These are phyloP conservation scores for Trametes coccinea DNA, from an alignment of 768 basidiomycete genomes.

Conservation along the genomic window DNA sequence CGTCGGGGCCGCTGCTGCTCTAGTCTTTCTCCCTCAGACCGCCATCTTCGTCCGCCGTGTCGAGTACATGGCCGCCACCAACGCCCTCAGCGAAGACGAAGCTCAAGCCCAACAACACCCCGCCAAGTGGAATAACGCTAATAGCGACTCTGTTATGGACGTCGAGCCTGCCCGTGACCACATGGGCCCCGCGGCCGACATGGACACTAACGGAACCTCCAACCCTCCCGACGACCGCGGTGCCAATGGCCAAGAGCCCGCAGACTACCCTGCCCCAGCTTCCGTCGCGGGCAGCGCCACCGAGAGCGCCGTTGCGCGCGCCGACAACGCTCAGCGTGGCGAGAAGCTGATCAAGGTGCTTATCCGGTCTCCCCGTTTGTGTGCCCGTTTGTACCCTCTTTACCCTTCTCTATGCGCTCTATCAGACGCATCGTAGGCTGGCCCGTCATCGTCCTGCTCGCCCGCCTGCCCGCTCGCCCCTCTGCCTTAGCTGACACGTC, in stretches of 20 bases:
- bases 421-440: constrained; percentile 29
- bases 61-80: constrained; percentile 20
- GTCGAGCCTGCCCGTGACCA: constrained; percentile 21
- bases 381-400: constrained; percentile 11
- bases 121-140: constrained; percentile 22
- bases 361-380: constrained; percentile 26
- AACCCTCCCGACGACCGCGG: constrained; percentile 27
- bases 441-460: constrained; percentile 13
- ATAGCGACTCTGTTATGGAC: constrained; percentile 17
- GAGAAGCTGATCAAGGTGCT: constrained; percentile 38
- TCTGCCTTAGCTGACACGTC: constrained; percentile 13
- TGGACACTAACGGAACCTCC: constrained; percentile 22
- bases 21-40: constrained; percentile 3
- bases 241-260: constrained; percentile 17
- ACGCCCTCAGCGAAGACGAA: constrained; percentile 12
- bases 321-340: constrained; percentile 27
- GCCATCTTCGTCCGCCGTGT: constrained; percentile 7
- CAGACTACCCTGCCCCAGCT: constrained; percentile 21
- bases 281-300: constrained; percentile 16
- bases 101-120: neutral
- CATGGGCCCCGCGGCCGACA: constrained; percentile 24
- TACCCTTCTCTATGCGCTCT: constrained; percentile 60
- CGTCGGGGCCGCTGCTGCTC: neutral
- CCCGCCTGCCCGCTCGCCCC: neutral
- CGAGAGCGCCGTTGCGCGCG: constrained; percentile 14